Evolutionary conservation across 2,329 filamentous ascomycete species (phyloP), one percentile per base, ranked within the genome.

Genomic region (Periglandula ipomoeae): DNA sequence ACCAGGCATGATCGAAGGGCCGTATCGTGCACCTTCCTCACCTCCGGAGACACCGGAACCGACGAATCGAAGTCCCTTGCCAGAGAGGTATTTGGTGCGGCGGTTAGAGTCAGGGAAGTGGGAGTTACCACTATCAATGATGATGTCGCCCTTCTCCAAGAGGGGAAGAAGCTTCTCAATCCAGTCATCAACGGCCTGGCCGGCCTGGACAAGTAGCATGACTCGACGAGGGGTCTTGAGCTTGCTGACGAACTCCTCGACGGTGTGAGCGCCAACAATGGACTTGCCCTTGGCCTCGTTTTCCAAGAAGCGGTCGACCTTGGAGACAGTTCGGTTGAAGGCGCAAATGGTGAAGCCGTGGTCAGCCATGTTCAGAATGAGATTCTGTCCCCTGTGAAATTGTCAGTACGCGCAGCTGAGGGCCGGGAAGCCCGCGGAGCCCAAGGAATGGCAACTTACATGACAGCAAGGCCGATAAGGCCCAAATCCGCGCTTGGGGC

Each of bases 81-180:
- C 61, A 45, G 75, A 72, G 55, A 97, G 83, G 78, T 96, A 95
- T 73, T 87, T 77, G 70, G 89, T 90, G 66, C 93, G 88, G 73
- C 93, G 89, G 84, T 96, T 97, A 75, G 88, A 91, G 76, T 97
- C 93, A 66, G 93, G 93, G 83, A 87, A 98, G 79, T 97, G 93
- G 58, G 91, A 97, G 85, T 98, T 97, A 38, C 66, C 93, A 70
- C 93, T 93, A 67, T 98, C 93, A 65, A 98, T 97, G 79, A 98
- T 94, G 81, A 98, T 96, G 70, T 98, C 93, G 59, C 89, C 90
- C 64, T 80, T 68, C 69, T 89, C 84, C 57, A 91, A 76, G 66
- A 87, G 82, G 58, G 85, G 89, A 54, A 97, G 79, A 58, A 98
- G 85, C 61, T 84, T 84, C 81, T 96, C 89, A 65, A 98, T 97